Evolutionary conservation across 2,329 filamentous ascomycete species (phyloP).

Genomic region (Cercospora nicotianae): DNA sequence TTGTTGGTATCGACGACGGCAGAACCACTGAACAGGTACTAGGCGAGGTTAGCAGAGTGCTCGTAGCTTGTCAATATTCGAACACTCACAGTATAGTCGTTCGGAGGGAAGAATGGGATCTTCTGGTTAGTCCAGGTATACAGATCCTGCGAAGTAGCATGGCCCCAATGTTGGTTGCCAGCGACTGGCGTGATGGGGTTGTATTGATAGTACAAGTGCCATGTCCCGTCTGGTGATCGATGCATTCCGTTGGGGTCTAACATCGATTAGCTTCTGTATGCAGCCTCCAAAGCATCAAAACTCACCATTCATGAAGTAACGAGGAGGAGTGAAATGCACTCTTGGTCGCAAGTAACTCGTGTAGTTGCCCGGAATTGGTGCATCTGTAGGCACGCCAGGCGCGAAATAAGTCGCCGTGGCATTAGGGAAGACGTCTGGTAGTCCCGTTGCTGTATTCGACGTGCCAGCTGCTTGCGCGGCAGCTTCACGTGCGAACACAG

Average conservation of each 20-base stretch:
- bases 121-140: conserved; percentile 66
- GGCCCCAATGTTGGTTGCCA: conserved; percentile 58
- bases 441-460: conserved; percentile 7
- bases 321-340: conserved; percentile 57
- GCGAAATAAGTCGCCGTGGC: conserved; percentile 30
- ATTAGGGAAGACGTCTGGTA: conserved; percentile 13
- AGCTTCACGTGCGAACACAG: conserved; percentile 19
- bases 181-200: conserved; percentile 52
- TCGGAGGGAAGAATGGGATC: conserved; percentile 60
- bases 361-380: conserved; percentile 44
- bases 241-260: conserved; percentile 65
- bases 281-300: not conserved
- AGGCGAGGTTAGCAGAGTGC: not conserved
- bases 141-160: conserved; percentile 62
- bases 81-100: conserved; percentile 45
- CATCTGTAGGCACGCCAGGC: conserved; percentile 37
- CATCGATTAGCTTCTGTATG: conserved; percentile 42
- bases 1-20: conserved; percentile 63
- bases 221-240: conserved; percentile 56
- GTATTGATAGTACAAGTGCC: conserved; percentile 67
- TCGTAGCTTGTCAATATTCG: not conserved
- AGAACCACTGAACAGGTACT: conserved; percentile 55
- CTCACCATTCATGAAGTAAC: conserved; percentile 53
- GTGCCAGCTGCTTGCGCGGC: conserved; percentile 19
- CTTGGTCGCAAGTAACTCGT: conserved; percentile 50